Evolutionary conservation across 2,329 filamentous ascomycete species (phyloP).

Genomic region (Venturia effusa): DNA sequence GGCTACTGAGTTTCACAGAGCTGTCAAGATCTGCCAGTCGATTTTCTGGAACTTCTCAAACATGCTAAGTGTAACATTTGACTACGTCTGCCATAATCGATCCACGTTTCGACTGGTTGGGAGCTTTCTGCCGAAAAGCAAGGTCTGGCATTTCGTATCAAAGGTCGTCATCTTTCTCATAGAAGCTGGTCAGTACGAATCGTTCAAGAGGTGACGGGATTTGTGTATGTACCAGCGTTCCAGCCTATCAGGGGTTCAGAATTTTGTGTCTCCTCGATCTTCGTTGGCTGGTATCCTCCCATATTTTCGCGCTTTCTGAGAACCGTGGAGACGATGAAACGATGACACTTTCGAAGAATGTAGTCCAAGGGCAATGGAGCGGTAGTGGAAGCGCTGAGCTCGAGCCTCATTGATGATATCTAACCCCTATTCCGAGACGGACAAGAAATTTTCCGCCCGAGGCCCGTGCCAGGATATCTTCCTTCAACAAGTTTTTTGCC

Average conservation of each 20-base stretch:
- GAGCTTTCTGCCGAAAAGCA: neutral
- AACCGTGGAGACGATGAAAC: neutral
- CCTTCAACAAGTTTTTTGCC: neutral
- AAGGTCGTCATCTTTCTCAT: neutral
- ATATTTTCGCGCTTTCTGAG: neutral
- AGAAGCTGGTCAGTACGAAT: neutral
- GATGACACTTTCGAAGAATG: neutral
- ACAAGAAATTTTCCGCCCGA: neutral
- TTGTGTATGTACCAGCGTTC: neutral
- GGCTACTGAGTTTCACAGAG: neutral
- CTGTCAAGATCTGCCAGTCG: neutral
- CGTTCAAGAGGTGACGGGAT: neutral
- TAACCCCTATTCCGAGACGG: neutral
- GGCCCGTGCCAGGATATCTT: neutral
- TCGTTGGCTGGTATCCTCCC: neutral
- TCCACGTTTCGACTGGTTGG: neutral
- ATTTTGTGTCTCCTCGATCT: neutral
- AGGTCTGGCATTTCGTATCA: neutral
- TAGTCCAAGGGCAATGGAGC: neutral
- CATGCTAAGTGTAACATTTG: neutral
- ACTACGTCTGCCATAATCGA: neutral
- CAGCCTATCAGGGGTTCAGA: neutral
- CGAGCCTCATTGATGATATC: slow-evolving; percentile 1
- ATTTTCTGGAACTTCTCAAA: neutral
- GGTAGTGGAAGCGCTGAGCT: slow-evolving; percentile 4